Base-by-base conservation (phyloP, 352 stramenopile species). In the Globisporangium alternatum region DNA sequence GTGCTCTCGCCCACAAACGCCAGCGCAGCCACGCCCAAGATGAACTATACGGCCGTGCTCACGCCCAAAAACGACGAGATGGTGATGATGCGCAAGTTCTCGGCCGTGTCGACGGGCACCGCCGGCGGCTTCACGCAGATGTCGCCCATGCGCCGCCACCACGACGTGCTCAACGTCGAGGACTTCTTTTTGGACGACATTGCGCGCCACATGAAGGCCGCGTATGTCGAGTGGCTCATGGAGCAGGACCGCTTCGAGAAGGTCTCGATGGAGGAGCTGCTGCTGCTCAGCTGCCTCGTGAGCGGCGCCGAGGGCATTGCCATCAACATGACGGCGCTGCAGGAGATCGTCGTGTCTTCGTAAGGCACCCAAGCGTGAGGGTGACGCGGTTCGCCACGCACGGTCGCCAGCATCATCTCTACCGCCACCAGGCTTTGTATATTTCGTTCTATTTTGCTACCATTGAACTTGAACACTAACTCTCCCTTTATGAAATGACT, bases 181-280 rank as follows among this genome's bases (percentile, higher is more conserved):
- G 66, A 79, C 47, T 83, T 83, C 47, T 72, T 54, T 4, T 55
- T 82, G 3, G 56, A 60, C 15, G 75, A 83, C 3, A 78, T 81
- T 25, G 75, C 77, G 3, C 56, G 56, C 17, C 25, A 65, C 43
- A 81, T 86, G 70, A 80, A 80, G 55, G 61, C 66, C 4, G 67
- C 70, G 12, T 83, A 82, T 41, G 71, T 82, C n/a, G 65, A 80
- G 59, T 82, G 73, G 74, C 72, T 84, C 12, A 68, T 87, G 67
- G 71, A 80, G 48, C 68, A 75, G n/a, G 64, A 69, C 10, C 73
- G 75, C 21, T 83, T 68, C 62, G 68, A 86, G 52, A 72, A 73
- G 56, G 71, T 82, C 21, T 70, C 77, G 45, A 80, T 87, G 71
- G 78, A 87, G 41, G 76, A 84, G 52, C 65, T 87, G 12, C 58